Evolutionary conservation across 2,329 filamentous ascomycete species (phyloP).

Genomic region (Chalaropsis ovoidea): DNA sequence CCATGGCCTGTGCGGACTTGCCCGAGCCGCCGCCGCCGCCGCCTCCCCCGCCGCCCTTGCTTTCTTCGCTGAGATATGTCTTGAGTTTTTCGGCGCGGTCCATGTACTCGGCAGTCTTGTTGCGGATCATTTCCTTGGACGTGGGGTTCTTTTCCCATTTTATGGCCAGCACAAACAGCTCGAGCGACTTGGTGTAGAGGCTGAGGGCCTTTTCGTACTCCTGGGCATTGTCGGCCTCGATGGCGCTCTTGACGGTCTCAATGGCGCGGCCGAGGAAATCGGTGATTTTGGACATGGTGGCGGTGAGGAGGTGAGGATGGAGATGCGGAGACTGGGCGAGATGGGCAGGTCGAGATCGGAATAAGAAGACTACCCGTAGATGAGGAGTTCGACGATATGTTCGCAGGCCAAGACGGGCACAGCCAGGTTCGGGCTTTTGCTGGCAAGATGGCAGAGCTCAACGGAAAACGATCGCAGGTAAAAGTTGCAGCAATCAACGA

Average conservation of each 20-base stretch:
- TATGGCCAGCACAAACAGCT: conserved; percentile 95
- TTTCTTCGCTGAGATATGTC: conserved; percentile 66
- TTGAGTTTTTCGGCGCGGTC: conserved; percentile 98
- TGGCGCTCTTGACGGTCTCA: conserved; percentile 92
- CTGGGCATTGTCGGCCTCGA: conserved; percentile 87
- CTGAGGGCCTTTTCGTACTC: conserved; percentile 98
- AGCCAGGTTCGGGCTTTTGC: neutral
- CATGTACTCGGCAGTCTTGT: conserved; percentile 95
- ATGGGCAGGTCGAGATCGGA: too few species aligned
- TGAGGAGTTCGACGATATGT: too few species aligned
- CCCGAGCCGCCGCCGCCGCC: conserved; percentile 34
- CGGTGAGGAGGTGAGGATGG: neutral
- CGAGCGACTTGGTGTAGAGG: conserved; percentile 87
- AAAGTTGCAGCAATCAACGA: neutral
- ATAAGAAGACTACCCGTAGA: too few species aligned
- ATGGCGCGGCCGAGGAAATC: conserved; percentile 96
- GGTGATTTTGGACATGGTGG: conserved; percentile 38
- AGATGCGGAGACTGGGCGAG: neutral
- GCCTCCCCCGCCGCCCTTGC: conserved; percentile 28
- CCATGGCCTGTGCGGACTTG: conserved; percentile 48
- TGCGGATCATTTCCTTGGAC: conserved; percentile 93
- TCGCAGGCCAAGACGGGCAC: too few species aligned
- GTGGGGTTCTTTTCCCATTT: conserved; percentile 99
- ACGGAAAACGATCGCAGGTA: neutral
- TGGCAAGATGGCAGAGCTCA: neutral